Base-by-base conservation (phyloP, 2,329 filamentous ascomycete species). In the Clonostachys sp. region DNA sequence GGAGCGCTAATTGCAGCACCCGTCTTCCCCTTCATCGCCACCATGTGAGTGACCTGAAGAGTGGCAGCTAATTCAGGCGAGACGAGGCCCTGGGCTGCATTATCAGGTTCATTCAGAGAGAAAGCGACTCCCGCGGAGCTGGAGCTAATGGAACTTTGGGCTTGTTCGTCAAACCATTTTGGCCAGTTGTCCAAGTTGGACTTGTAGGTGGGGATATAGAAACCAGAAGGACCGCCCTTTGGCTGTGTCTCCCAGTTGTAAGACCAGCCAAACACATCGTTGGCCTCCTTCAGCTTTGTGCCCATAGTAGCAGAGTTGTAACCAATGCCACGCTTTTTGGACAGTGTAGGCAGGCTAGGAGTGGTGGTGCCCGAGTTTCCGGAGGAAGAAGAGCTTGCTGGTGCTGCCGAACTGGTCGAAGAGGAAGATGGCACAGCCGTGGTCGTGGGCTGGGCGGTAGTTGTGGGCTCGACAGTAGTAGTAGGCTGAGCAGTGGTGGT, bases 81-180 rank as follows among this genome's bases (percentile, higher is more conserved):
- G 61, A 86, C 61, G 70, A 84, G 79, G 56, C 81, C 70, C 67
- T 88, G 84, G n/a, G 61, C 60, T 12, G 55, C 54, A 52, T 76
- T 74, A 63, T 89, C 86, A 42, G 82, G 82, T 73, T 89, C 85
- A 74, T 89, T 89, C 78, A 87, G 87, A 63, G 75, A 74, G 59
- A 88, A 74, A 47, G 88, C 63, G 56, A 75, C 71, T 52, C 72
- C 77, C 53, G 76, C 67, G 48, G 84, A 84, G 12, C 61, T 61
- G 18, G 18, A 20, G 18, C 18, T 20, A 20, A 20, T 20, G 18
- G 18, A 20, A 20, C 18, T 5, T 20, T 4, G 18, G 18, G 18
- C 18, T 20, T 86, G 18, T 4, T 20, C 18, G 18, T 20, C 18
- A 20, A 20, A 20, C 18, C 18, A 20, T 5, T 20, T 4, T 20